Base-by-base conservation (phyloP, 805 yeast genomes). In the Saccharomycopsis sp. region DNA sequence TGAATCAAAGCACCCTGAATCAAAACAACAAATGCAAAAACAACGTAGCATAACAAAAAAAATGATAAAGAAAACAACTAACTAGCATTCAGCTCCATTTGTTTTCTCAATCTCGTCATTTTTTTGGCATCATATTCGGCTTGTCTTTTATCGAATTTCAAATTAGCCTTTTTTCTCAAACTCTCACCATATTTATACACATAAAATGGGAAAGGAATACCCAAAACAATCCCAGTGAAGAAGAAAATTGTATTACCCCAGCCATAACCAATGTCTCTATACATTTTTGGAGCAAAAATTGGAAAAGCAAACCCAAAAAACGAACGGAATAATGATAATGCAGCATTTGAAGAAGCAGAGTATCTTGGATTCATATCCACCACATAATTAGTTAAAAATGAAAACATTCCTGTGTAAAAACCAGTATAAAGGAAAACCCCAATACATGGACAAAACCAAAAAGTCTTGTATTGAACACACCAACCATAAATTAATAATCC, bases 291-390 rank as follows among this genome's bases (percentile, higher is more conserved):
- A 2, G 80, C 82, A 55, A 77, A 76, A 31, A 79, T 57, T 8
- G 86, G 89, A 60, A 81, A 77, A 12, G 70, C 65, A 43, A 77
- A 79, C 1, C 88, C 89, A 49, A 28, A 28, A 28, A 28, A 9
- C 21, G 74, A 55, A 40, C 71, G 66, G 1, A 72, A 61, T 3
- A 70, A 75, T 4, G 74, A 63, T 1, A 71, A 70, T 6, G 74
- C 54, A 1, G 73, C 74, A 12, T 71, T 72, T 4, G 72, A 70
- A 1, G 70, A 44, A 48, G 64, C 72, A 37, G 80, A 55, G 33
- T 73, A 51, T 25, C 67, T 61, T 1, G 78, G 77, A 66, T 71
- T 61, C 4, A 72, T 66, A 49, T 74, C 81, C 19, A 73, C 72
- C 55, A 78, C 71, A 50, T 74, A 74, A 2, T 78, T 66, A 48